Evolutionary conservation across 1,284 basidiomycete species (phyloP), one percentile per base, ranked within the genome.

Genomic region (Moniliella sp.): DNA sequence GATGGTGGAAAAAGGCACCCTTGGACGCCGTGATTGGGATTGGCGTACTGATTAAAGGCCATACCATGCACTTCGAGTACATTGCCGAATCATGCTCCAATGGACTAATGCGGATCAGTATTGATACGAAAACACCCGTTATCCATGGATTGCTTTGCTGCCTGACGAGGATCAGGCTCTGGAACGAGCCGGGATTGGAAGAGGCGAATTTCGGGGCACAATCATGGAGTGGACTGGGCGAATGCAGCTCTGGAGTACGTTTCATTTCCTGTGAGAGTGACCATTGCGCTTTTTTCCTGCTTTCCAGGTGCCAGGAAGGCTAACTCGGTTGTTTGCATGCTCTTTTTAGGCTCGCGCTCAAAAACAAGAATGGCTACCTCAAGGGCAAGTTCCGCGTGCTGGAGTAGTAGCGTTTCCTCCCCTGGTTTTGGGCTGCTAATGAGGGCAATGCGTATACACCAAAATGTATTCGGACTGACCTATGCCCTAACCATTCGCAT

Each of bases 151-250:
- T 99, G 9, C 66, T 99, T 49, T 97, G 88, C 10, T 80, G 75
- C 25, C 69, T 97, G 42, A 80, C 68, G 88, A 97, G 40, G 79
- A 88, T 48, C 88, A 99, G 66, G 91, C 91, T 11, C 62, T 93
- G 49, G 78, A 84, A 53, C 67, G 88, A 39, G 81, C 84, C 11
- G 88, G 91, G 2, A 65, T 94, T 27, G 50, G 63, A 30, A 73
- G 70, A 14, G 74, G 75, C 51, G 78, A 78, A 2, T n/a, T n/a
- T n/a, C n/a, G n/a, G n/a, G n/a, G n/a, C 82, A 88, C 56, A 88
- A 88, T 58, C 83, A 88, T 49, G 86, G 88, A 18, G 77, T 86
- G 61, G 88, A 94, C 53, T 97, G 88, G 86, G 88, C 77, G 10
- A 62, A 74, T 28, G 86, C 86, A 7, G 88, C 88, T 5, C 82